A percentile compares a stretch with the other conserved stretches of the same genome.
Evolutionary conservation across 2,329 filamentous ascomycete species (phyloP).

Genomic region (Emmonsiellopsis sp.): DNA sequence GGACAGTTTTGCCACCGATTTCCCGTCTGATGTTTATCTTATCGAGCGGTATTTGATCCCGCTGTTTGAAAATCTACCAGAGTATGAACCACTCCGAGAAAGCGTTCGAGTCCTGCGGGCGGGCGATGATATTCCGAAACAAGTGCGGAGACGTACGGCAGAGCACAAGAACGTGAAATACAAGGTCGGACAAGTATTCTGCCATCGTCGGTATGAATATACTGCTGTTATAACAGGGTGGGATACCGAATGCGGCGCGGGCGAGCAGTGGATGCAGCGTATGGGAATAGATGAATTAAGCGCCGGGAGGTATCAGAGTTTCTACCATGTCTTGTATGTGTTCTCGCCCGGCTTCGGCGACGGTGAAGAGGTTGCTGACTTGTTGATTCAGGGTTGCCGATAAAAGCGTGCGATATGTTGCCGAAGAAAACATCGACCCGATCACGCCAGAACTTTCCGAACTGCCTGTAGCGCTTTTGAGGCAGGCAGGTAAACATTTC

Average conservation of each 20-base stretch:
- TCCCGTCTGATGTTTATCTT: conserved; percentile 63
- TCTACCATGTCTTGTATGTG: conserved; percentile 80
- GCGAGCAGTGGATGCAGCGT: conserved; percentile 54
- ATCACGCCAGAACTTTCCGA: conserved; percentile 45
- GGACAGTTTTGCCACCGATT: conserved; percentile 55
- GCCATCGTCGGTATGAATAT: conserved; percentile 70
- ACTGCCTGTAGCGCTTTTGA: conserved; percentile 46
- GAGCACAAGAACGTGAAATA: conserved; percentile 48
- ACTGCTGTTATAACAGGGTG: conserved; percentile 82
- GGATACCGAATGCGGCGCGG: conserved; percentile 53
- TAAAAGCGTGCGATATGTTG: conserved; percentile 62
- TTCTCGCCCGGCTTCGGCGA: conserved; percentile 10
- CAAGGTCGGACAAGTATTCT: conserved; percentile 74
- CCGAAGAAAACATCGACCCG: conserved; percentile 71
- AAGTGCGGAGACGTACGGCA: conserved; percentile 28
- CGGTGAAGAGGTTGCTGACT: conserved; percentile 6
- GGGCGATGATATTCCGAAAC: conserved; percentile 48
- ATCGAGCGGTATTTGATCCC: conserved; percentile 60
- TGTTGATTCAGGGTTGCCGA: conserved; percentile 49
- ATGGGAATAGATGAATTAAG: conserved; percentile 54
- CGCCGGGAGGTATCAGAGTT: conserved; percentile 58
- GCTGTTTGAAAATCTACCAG: conserved; percentile 44
- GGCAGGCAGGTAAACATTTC: conserved; percentile 74
- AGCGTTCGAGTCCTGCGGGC: conserved; percentile 48
- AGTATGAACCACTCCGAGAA: conserved; percentile 46